Percentiles rank a stretch among this genome's conserved stretches.
phyloP scores from a whole-genome alignment of 2,329 filamentous ascomycete species.

The Pestalotiopsis sp. region DNA sequence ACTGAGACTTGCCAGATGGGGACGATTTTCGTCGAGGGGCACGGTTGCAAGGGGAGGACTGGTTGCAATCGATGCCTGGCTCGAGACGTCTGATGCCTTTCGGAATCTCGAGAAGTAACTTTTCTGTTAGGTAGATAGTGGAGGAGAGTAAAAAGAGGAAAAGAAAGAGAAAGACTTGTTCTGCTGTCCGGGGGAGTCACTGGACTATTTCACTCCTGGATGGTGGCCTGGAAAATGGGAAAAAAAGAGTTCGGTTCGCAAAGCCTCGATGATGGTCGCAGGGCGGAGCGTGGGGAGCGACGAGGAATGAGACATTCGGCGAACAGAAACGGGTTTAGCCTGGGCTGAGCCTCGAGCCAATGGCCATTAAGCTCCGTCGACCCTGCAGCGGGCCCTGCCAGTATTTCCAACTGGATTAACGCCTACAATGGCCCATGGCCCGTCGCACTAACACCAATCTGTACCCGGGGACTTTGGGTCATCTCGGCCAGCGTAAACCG shows the following conservation, averaged over 20 bases:
- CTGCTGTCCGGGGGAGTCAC: slow-evolving; percentile 32
- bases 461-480: background rate
- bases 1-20: background rate
- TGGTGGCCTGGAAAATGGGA: slow-evolving; percentile 18
- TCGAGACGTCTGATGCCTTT: slow-evolving; percentile 18
- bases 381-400: background rate
- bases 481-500: background rate
- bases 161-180: slow-evolving; percentile 20
- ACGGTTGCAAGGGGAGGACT: background rate
- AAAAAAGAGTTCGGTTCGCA: slow-evolving; percentile 19
- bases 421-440: background rate
- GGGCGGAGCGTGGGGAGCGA: slow-evolving; percentile 11
- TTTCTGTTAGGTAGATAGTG: background rate
- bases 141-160: slow-evolving; percentile 20
- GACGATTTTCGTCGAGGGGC: slow-evolving; percentile 10
- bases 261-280: slow-evolving; percentile 23
- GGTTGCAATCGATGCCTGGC: slow-evolving; percentile 17
- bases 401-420: too few relatives aligned
- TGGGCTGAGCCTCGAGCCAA: slow-evolving; percentile 12
- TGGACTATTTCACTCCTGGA: slow-evolving; percentile 34
- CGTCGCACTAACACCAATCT: slow-evolving; percentile 2
- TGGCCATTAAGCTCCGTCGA: background rate
- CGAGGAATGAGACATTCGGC: slow-evolving; percentile 14
- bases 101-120: slow-evolving; percentile 8
- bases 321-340: slow-evolving; percentile 11